Percentiles rank a stretch among this genome's conserved stretches.
These are phyloP conservation scores for Urostyla sp. DNA, from an alignment of 73 alveolate genomes.

Conservation along the genomic window DNA sequence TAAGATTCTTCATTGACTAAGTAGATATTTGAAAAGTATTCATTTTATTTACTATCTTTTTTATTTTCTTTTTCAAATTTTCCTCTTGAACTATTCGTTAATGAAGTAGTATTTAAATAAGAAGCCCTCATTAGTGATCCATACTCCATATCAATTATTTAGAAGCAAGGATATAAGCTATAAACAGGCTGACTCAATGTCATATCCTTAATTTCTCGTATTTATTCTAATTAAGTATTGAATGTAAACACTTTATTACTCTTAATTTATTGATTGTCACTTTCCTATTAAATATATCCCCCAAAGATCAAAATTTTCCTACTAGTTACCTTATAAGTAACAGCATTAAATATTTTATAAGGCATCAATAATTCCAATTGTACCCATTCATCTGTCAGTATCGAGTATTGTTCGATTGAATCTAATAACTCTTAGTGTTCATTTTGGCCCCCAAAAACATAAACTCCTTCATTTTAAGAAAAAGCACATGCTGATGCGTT, in stretches of 20 bases:
- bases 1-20: background rate
- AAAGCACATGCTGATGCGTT: slow-evolving; percentile 16
- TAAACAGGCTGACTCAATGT: slow-evolving; percentile 18
- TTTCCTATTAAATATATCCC: background rate
- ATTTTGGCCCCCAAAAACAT: slow-evolving; percentile 35
- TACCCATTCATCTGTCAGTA: background rate
- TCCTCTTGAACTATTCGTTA: background rate
- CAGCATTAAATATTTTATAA: background rate
- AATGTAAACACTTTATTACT: background rate
- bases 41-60: background rate
- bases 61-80: background rate
- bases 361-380: background rate
- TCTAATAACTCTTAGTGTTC: background rate
- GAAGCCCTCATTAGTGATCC: slow-evolving; percentile 1
- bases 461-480: slow-evolving; percentile 7
- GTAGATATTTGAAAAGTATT: slow-evolving; percentile 1
- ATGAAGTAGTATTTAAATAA: slow-evolving; percentile 11
- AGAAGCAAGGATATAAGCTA: slow-evolving; percentile 19
- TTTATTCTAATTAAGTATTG: background rate
- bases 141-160: slow-evolving; percentile 1
- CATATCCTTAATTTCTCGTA: background rate
- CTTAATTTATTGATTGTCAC: background rate
- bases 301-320: slow-evolving; percentile 27
- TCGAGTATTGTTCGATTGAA: background rate
- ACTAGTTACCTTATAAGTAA: slow-evolving; percentile 20